Evolutionary conservation across 1,139 yeast genomes (phyloP), one percentile per base, ranked within the genome.

Genomic region (Suhomyces bolitotheri): DNA sequence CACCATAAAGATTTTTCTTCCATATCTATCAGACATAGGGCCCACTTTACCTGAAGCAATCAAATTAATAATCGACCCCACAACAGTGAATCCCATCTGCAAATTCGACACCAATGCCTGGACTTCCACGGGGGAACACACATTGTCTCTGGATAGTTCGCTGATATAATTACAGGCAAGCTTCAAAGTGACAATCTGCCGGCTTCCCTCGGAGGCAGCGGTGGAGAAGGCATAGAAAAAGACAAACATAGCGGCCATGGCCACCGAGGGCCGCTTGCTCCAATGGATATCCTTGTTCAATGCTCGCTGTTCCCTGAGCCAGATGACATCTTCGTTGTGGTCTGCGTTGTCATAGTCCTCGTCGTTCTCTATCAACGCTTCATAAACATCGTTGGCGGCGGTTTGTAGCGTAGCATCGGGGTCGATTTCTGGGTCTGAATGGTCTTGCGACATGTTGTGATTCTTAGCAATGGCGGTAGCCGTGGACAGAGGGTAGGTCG

Each of bases 21-120:
- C 95, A 41, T 71, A 64, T 27, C 71, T 61, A 55, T 85, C 94
- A 4, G 87, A 78, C 22, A 77, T 50, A n/a, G 76, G 72, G 0
- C 88, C 87, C 8, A 79, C 53, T 44, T 73, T 71, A 3, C 73
- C 71, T 43, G 70, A 58, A 3, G 73, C 71, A 5, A 70, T 36
- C 27, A 72, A 54, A 47, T 61, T 60, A 12, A 62, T 48, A 4
- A 59, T 35, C 5, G 62, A 67, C 11, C 52, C 40, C n/a, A 59
- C 44, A 3, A 66, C 41, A 8, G 50, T 45, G 31, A 49, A 53
- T n/a, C 53, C 58, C 47, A 66, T 54, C 33, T 58, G 62, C 42
- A 66, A 60, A 45, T 67, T 59, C 14, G 72, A 66, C 33, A 67
- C 54, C 36, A 65, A 41, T 2, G 63, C 43, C 45, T 69, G 76